Conservation (phyloP, 441 rosid species). For the Syzygium syzygioides region DNA sequence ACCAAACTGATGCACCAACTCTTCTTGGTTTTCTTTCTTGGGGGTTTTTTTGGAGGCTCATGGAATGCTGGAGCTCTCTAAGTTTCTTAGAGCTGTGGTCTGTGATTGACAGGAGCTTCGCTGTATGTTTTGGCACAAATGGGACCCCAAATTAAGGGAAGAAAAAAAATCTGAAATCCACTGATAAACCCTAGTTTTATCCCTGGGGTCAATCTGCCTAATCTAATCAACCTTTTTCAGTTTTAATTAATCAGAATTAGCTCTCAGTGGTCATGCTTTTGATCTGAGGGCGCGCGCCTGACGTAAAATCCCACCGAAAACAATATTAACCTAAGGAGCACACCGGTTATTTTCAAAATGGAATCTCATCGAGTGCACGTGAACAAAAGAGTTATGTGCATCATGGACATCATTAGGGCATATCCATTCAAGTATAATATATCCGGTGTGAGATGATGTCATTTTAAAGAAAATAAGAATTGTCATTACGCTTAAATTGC, state of each 20-base stretch:
- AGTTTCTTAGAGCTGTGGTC: neutral
- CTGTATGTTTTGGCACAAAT: neutral
- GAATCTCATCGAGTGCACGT: neutral
- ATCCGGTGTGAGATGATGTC: neutral
- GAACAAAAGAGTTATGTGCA: neutral
- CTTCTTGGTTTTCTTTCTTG: neutral
- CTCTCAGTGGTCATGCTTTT: neutral
- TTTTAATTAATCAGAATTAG: neutral
- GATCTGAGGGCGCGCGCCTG: neutral
- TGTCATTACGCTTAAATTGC: neutral
- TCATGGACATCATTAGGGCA: neutral
- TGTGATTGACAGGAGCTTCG: neutral
- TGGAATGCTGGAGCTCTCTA: neutral
- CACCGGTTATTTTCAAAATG: neutral
- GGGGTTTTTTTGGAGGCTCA: neutral
- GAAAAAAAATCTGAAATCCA: neutral
- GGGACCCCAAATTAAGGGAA: neutral
- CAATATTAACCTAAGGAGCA: neutral
- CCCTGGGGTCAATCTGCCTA: neutral
- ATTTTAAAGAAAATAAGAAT: neutral
- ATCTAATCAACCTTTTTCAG: neutral
- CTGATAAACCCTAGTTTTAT: neutral
- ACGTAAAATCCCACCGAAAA: neutral
- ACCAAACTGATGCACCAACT: neutral
- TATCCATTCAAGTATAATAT: neutral